These are phyloP conservation scores for Prunus padus DNA, from an alignment of 306 rosid species.

Conservation along the genomic window DNA sequence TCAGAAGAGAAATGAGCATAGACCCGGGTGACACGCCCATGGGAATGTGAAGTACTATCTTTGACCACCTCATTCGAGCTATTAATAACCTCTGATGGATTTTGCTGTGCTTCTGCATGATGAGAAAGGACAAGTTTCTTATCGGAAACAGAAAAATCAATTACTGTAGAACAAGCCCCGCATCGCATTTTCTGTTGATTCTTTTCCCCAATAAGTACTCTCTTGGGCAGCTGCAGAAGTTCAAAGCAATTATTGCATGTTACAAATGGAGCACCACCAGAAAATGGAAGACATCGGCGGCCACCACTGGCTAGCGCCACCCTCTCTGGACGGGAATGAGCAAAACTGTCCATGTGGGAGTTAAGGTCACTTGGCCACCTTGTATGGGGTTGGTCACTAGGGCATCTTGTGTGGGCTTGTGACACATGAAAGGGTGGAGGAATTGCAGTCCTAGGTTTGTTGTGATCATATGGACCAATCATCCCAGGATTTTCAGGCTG, in stretches of 20 bases:
- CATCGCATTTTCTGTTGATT: conserved; percentile 66
- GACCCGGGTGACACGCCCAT: conserved; percentile 37
- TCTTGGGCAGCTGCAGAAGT: conserved; percentile 80
- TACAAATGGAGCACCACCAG: conserved; percentile 91
- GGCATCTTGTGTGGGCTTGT: conserved; percentile 57
- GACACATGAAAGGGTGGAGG: conserved; percentile 47
- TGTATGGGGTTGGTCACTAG: conserved; percentile 45
- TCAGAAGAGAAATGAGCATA: conserved; percentile 77
- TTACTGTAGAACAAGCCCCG: conserved; percentile 77
- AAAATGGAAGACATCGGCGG: conserved; percentile 60
- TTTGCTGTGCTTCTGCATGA: conserved; percentile 39
- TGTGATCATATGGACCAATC: conserved; percentile 50
- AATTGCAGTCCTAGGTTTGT: conserved; percentile 44
- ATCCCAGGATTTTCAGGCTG: conserved; percentile 52
- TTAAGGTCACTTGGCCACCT: conserved; percentile 63
- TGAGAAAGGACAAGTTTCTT: conserved; percentile 63
- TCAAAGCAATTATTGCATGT: conserved; percentile 80
- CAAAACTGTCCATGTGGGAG: conserved; percentile 49
- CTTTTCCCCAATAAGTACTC: conserved; percentile 39
- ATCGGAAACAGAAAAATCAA: conserved; percentile 45
- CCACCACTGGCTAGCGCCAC: conserved; percentile 42
- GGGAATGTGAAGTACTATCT: conserved; percentile 34
- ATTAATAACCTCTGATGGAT: conserved; percentile 33
- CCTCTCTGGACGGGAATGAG: conserved; percentile 48
- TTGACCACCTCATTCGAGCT: conserved; percentile 35